Percentiles rank a stretch among this genome's conserved stretches.
Evolutionary conservation across 2,329 filamentous ascomycete species (phyloP).

Genomic region (Apiospora sp.): DNA sequence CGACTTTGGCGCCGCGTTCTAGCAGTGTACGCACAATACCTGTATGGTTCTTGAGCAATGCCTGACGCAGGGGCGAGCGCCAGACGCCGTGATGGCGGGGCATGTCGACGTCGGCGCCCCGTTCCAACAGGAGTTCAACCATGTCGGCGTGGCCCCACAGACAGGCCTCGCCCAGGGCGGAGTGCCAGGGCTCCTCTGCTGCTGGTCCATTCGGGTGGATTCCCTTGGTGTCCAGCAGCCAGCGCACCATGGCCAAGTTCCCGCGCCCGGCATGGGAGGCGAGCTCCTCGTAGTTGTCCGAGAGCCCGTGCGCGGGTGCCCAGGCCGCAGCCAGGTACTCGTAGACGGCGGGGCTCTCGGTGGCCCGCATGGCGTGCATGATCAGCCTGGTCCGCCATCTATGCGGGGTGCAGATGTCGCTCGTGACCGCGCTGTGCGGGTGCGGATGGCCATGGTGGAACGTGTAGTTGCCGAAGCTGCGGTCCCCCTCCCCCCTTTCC

Average conservation of each 20-base stretch:
- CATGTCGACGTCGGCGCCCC: not conserved
- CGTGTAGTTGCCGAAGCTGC: too few species aligned
- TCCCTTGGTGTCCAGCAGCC: not conserved
- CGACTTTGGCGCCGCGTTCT: not conserved
- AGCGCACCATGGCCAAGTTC: slow-evolving; percentile 1
- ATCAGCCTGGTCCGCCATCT: not conserved
- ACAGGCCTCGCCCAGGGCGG: not conserved
- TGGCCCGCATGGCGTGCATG: not conserved
- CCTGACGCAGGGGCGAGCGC: too few species aligned
- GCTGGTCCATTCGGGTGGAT: too few species aligned
- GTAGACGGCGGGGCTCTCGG: slow-evolving; percentile 4
- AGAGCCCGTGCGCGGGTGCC: not conserved
- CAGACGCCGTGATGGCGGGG: too few species aligned
- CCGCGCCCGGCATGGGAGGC: not conserved
- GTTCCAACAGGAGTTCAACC: not conserved
- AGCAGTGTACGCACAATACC: not conserved
- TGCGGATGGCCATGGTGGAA: not conserved
- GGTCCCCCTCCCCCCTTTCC: too few species aligned
- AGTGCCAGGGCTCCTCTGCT: too few species aligned
- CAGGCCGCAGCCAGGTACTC: not conserved
- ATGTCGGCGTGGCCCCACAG: not conserved
- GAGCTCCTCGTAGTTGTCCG: not conserved
- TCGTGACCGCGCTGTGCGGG: too few species aligned
- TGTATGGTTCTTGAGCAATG: too few species aligned
- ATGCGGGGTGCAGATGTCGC: too few species aligned